Evolutionary conservation across 1,284 basidiomycete species (phyloP).

Genomic region (Ceratobasidium theobromae): DNA sequence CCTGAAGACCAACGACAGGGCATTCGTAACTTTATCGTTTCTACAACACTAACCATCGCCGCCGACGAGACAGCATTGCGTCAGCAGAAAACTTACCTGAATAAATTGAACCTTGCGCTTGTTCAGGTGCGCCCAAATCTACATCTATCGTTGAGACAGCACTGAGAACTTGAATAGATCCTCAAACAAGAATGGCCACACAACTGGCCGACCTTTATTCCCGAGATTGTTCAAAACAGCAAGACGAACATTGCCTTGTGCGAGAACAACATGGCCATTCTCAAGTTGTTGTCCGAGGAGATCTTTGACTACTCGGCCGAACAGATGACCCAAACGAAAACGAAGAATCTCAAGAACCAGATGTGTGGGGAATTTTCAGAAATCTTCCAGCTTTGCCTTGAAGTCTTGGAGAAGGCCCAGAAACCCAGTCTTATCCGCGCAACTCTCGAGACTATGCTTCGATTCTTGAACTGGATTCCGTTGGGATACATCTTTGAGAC

Average conservation of each 20-base stretch:
- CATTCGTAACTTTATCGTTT: conserved; percentile 96
- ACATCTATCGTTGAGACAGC: not conserved
- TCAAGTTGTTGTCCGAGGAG: conserved; percentile 97
- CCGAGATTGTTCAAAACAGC: conserved; percentile 96
- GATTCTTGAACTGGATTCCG: conserved; percentile 99
- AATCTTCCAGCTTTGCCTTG: conserved; percentile 93
- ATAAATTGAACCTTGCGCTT: conserved; percentile 95
- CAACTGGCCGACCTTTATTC: conserved; percentile 98
- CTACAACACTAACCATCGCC: conserved; percentile 88
- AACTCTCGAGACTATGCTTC: conserved; percentile 91
- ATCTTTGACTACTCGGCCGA: conserved; percentile 99
- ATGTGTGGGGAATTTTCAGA: conserved; percentile 98
- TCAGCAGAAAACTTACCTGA: conserved; percentile 88
- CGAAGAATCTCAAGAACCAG: conserved; percentile 95
- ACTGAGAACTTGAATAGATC: conserved; percentile 58
- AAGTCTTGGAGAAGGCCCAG: conserved; percentile 97
- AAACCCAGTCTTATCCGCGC: conserved; percentile 95
- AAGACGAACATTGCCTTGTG: conserved; percentile 95
- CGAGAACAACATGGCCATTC: conserved; percentile 99
- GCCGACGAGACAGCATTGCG: conserved; percentile 85
- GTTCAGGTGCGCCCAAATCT: conserved; percentile 68
- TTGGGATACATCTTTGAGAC: conserved; percentile 99
- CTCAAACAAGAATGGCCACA: conserved; percentile 99
- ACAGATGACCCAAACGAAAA: conserved; percentile 98
- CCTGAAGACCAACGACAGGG: conserved; percentile 93